Evolutionary conservation across 176 grass and related monocot species (phyloP).

Genomic region (Oryza coarctata): DNA sequence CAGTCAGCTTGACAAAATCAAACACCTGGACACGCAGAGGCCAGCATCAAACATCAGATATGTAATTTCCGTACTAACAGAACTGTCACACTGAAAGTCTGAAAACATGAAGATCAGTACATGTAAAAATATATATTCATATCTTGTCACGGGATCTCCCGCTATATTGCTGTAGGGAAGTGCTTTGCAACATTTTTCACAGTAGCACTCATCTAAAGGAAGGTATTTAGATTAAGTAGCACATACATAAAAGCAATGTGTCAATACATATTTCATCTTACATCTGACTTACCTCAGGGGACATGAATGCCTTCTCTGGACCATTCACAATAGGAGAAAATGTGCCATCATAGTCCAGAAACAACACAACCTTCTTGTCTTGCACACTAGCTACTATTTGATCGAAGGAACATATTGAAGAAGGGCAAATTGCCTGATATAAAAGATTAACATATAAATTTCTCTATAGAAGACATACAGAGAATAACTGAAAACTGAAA

Average conservation of each 20-base stretch:
- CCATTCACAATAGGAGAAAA: slow-evolving; percentile 65
- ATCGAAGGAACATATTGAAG: slow-evolving; percentile 47
- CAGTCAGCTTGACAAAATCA: slow-evolving; percentile 62
- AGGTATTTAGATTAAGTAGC: not conserved
- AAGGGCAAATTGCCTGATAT: slow-evolving; percentile 48
- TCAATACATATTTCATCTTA: not conserved
- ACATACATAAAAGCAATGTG: slow-evolving; percentile 3
- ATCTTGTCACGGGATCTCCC: slow-evolving; percentile 74
- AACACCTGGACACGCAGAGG: slow-evolving; percentile 41
- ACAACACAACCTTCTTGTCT: slow-evolving; percentile 47
- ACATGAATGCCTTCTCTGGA: slow-evolving; percentile 54
- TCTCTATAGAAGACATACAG: not conserved
- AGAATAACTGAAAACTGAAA: not conserved
- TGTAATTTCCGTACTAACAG: not conserved
- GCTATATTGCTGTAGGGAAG: slow-evolving; percentile 60
- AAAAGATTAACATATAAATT: not conserved
- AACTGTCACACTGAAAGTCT: not conserved
- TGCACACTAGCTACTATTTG: slow-evolving; percentile 39
- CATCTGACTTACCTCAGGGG: slow-evolving; percentile 36
- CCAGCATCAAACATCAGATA: not conserved
- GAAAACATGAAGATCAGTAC: not conserved
- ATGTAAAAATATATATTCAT: not conserved
- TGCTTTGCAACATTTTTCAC: slow-evolving; percentile 59
- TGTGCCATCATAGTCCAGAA: slow-evolving; percentile 68
- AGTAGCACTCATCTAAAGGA: slow-evolving; percentile 53